phyloP scores from a whole-genome alignment of 768 basidiomycete species.

The Cyclocybe aegerita region DNA sequence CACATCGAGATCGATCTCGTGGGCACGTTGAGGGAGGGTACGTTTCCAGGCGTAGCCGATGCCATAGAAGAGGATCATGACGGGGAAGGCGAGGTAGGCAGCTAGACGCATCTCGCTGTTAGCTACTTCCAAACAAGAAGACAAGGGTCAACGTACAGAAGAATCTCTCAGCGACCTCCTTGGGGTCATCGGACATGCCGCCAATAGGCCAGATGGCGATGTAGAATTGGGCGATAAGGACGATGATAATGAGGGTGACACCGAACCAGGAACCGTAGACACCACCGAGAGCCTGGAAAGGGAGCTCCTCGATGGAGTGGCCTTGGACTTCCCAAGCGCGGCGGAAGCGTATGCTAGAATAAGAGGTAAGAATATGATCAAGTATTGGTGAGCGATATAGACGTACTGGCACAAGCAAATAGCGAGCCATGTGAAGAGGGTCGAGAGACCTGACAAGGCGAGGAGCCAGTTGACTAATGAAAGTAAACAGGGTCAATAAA shows the following conservation, averaged over 20 bases:
- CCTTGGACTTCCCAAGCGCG: slow-evolving; percentile 43
- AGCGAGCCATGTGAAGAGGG: slow-evolving; percentile 44
- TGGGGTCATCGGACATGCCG: slow-evolving; percentile 26
- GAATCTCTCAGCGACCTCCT: slow-evolving; percentile 32
- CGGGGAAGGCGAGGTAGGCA: slow-evolving; percentile 38
- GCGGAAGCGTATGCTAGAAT: slow-evolving; percentile 42
- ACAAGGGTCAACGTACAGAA: slow-evolving; percentile 30
- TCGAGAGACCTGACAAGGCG: slow-evolving; percentile 46
- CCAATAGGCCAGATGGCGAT: slow-evolving; percentile 42
- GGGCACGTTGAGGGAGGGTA: slow-evolving; percentile 32
- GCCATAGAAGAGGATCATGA: slow-evolving; percentile 39
- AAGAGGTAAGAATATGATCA: not conserved
- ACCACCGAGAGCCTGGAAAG: slow-evolving; percentile 43
- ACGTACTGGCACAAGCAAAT: slow-evolving; percentile 48
- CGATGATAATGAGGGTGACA: slow-evolving; percentile 36
- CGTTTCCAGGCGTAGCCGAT: slow-evolving; percentile 41
- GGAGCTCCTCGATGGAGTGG: slow-evolving; percentile 44
- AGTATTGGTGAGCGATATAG: not conserved
- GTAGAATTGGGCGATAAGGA: slow-evolving; percentile 47
- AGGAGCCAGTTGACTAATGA: slow-evolving; percentile 40
- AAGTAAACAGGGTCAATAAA: not conserved
- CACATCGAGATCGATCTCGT: slow-evolving; percentile 42
- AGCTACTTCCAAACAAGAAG: not conserved
- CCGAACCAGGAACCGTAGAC: slow-evolving; percentile 47
- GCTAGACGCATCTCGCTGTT: slow-evolving; percentile 15